Base-by-base conservation (phyloP, 805 yeast genomes). In the Candida coquimbonensis region DNA sequence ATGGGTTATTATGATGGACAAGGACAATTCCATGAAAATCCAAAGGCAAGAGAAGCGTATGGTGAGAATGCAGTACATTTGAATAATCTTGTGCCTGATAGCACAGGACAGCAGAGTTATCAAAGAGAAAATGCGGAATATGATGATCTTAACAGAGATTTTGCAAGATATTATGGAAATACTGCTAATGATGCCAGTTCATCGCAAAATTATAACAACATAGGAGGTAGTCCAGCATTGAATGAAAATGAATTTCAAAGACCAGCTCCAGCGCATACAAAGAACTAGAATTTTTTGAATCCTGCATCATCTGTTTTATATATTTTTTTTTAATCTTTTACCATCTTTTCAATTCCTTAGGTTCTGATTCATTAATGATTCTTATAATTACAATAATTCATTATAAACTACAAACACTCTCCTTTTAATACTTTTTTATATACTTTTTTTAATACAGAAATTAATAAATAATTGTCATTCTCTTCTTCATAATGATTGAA, bases 1-100 rank as follows among this genome's bases (percentile, higher is more conserved):
- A 77, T 84, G 60, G 96, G 96, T 88, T 34, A 68, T 60, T 44
- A 57, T 27, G 59, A 57, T 39, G 40, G 40, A 6, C 53, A 49
- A 24, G 62, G 62, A 1, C 37, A 32, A 9, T 58, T 56, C 50
- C 73, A 68, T 49, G 47, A 65, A 9, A 69, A 67, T 44, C 55
- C 61, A 32, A 65, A 66, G 49, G 59, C 63, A 7, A 60, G 59
- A 38, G 53, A 49, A 31, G 54, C 54, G n/a, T 44, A 33, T 21
- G 44, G 41, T 6, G 46, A 40, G 7, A 44, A 47, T 29, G 29
- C 48, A 4, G 48, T 48, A n/a, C 53, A 52, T 25, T 36, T 54
- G 33, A 43, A 43, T 31, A 53, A 46, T 12, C 50, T 57, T 7
- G 56, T 58, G 3, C 57, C 57, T 4, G 60, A 58, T 36, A 51